Conservation (phyloP, 768 basidiomycete genomes). For the Serpula lacrymans region DNA sequence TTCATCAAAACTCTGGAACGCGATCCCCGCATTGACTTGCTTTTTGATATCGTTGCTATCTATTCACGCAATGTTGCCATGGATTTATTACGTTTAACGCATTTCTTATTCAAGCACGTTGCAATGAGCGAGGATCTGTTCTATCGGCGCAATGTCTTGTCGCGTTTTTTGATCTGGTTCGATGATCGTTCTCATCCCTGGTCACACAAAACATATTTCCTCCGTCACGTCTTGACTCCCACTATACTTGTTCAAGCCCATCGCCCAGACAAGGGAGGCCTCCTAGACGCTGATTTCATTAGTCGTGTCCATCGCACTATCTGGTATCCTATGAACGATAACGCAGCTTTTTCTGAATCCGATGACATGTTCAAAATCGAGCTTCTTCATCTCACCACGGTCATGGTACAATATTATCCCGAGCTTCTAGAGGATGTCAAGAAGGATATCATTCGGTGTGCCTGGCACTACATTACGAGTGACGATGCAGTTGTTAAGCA, state of each 20-base stretch:
- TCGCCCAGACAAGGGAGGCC: conserved; percentile 48
- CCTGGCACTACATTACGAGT: conserved; percentile 82
- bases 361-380: conserved; percentile 92
- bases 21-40: conserved; percentile 76
- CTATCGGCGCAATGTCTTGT: conserved; percentile 78
- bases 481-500: conserved; percentile 93
- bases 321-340: conserved; percentile 76
- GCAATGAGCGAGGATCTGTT: conserved; percentile 65
- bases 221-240: conserved; percentile 86
- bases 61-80: conserved; percentile 79
- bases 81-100: conserved; percentile 73
- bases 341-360: conserved; percentile 45
- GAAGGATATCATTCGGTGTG: conserved; percentile 91
- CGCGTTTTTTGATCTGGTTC: conserved; percentile 86
- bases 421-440: conserved; percentile 75
- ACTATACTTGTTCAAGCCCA: conserved; percentile 76
- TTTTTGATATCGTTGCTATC: conserved; percentile 83
- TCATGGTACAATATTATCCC: conserved; percentile 82
- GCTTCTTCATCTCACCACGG: conserved; percentile 82
- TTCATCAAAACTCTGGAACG: conserved; percentile 71
- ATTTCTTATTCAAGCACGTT: conserved; percentile 85
- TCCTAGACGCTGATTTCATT: conserved; percentile 73
- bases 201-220: conserved; percentile 74
- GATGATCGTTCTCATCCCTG: conserved; percentile 57
- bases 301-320: conserved; percentile 66